Evolutionary conservation across 768 basidiomycete genomes (phyloP).

Genomic region (Lyophyllum shimeji): DNA sequence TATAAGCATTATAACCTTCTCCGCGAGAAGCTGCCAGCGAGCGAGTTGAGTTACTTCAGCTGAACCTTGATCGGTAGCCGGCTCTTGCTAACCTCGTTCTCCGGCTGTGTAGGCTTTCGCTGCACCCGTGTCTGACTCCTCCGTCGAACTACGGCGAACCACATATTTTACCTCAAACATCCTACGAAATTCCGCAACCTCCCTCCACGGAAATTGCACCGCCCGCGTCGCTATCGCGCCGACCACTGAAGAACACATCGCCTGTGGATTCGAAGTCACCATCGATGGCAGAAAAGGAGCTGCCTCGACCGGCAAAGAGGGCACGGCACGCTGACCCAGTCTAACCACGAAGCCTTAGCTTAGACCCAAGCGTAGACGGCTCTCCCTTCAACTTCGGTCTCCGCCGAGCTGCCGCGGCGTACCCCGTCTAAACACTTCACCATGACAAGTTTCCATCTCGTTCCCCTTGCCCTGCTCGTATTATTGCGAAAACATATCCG

Average conservation of each 20-base stretch:
- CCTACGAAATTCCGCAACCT: neutral
- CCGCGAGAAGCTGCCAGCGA: constrained; percentile 5
- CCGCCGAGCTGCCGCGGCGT: too few species aligned
- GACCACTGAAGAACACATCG: neutral
- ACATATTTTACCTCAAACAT: constrained; percentile 4
- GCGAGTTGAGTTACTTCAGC: constrained; percentile 11
- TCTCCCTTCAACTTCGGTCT: too few species aligned
- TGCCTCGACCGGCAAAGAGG: constrained; percentile 7
- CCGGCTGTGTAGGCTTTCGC: neutral
- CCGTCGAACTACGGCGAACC: constrained; percentile 5
- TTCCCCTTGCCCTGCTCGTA: too few species aligned
- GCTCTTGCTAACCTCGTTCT: neutral
- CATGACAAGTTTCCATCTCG: too few species aligned
- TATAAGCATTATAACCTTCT: constrained; percentile 27
- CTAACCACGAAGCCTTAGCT: neutral
- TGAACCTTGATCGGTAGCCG: neutral
- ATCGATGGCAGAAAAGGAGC: neutral
- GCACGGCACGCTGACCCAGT: neutral
- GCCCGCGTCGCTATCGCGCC: constrained; percentile 3
- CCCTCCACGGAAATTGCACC: neutral
- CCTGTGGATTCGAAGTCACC: too few species aligned
- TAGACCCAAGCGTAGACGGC: too few species aligned
- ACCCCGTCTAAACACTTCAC: too few species aligned
- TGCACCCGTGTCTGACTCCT: neutral
- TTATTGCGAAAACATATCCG: too few species aligned